phyloP scores from a whole-genome alignment of 2,329 filamentous ascomycete species.

The Kalmusia sp. region DNA sequence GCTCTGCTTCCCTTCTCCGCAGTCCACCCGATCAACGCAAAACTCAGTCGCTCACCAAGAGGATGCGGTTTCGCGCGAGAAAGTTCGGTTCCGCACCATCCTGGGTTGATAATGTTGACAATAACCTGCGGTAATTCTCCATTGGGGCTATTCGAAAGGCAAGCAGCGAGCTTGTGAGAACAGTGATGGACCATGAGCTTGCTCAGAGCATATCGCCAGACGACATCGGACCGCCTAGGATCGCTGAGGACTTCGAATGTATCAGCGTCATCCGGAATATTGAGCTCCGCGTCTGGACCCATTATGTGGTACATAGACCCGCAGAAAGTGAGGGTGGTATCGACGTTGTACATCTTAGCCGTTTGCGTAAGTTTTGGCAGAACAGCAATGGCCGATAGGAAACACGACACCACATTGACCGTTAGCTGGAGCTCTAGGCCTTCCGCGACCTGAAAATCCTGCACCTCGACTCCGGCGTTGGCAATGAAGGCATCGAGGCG shows the following conservation, averaged over 20 bases:
- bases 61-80: slow-evolving; percentile 11
- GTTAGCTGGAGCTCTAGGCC: slow-evolving; percentile 32
- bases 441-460: slow-evolving; percentile 19
- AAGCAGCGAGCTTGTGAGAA: slow-evolving; percentile 5
- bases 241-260: slow-evolving; percentile 14
- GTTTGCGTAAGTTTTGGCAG: slow-evolving; percentile 21
- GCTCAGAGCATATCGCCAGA: slow-evolving; percentile 15
- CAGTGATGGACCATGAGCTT: slow-evolving; percentile 18
- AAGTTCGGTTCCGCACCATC: slow-evolving; percentile 15
- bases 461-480: slow-evolving; percentile 17
- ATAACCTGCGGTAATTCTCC: slow-evolving; percentile 1
- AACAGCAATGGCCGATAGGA: slow-evolving; percentile 26
- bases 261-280: slow-evolving; percentile 7
- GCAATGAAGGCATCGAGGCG: slow-evolving; percentile 22
- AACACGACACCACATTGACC: slow-evolving; percentile 32
- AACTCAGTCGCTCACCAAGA: slow-evolving; percentile 5
- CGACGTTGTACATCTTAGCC: background rate
- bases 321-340: slow-evolving; percentile 13
- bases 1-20: slow-evolving; percentile 12
- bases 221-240: slow-evolving; percentile 8
- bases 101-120: slow-evolving; percentile 14
- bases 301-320: slow-evolving; percentile 19
- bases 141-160: background rate
- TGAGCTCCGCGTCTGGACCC: slow-evolving; percentile 10
- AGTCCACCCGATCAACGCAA: slow-evolving; percentile 14